Conservation (phyloP, 805 yeast genomes). For the Jamesozyma jinghongensis region DNA sequence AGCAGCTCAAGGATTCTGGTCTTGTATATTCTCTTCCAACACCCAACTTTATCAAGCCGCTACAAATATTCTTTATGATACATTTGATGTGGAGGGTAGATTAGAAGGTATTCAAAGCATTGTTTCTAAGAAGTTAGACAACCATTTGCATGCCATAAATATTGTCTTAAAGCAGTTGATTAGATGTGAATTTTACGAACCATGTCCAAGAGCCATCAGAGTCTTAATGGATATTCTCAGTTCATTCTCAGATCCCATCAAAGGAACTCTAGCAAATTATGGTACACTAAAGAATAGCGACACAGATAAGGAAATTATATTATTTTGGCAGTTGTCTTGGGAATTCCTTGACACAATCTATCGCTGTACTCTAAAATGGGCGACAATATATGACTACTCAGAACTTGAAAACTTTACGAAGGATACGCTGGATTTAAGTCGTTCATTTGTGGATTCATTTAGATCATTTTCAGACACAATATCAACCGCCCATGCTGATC, state of each 20-base stretch:
- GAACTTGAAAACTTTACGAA: conserved; percentile 73
- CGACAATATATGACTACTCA: conserved; percentile 45
- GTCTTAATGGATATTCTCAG: conserved; percentile 64
- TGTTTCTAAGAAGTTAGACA: conserved; percentile 36
- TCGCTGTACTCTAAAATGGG: conserved; percentile 66
- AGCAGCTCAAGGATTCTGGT: conserved; percentile 59
- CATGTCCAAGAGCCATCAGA: conserved; percentile 66
- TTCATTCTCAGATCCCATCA: conserved; percentile 55
- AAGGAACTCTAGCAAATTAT: conserved; percentile 41
- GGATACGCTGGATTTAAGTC: conserved; percentile 74
- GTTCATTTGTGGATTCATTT: conserved; percentile 55
- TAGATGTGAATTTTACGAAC: conserved; percentile 48
- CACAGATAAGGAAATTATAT: conserved; percentile 26
- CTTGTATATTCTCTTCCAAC: conserved; percentile 59
- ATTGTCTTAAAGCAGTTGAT: conserved; percentile 39
- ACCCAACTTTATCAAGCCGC: conserved; percentile 55
- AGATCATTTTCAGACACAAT: conserved; percentile 38
- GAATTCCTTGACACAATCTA: conserved; percentile 58
- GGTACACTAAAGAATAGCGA: conserved; percentile 17
- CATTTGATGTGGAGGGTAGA: conserved; percentile 73
- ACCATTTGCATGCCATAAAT: conserved; percentile 42
- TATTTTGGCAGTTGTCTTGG: conserved; percentile 72
- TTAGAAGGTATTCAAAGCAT: conserved; percentile 59
- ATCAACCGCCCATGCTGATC: conserved; percentile 25
- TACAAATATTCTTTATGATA: conserved; percentile 61